Conservation (phyloP, 2,329 filamentous ascomycete species). For the Tolypocladium capitatum region DNA sequence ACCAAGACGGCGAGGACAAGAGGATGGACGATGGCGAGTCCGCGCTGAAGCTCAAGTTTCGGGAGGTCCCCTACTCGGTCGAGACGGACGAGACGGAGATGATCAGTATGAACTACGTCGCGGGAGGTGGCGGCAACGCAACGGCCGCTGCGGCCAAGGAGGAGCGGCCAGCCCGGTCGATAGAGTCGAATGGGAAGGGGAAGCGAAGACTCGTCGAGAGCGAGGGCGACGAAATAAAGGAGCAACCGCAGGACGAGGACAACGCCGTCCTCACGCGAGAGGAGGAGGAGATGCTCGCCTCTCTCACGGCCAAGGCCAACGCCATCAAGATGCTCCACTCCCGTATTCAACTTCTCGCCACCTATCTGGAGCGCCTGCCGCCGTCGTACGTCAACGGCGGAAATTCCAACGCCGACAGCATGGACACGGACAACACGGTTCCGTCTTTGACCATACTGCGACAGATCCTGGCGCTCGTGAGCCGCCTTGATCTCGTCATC, state of each 20-base stretch:
- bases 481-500: conserved; percentile 68
- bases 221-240: conserved; percentile 12
- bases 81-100: conserved; percentile 95
- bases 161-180: conserved; percentile 26
- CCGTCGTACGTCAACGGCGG: conserved; percentile 45
- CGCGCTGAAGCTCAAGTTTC: conserved; percentile 56
- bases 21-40: conserved; percentile 56
- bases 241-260: conserved; percentile 22
- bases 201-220: conserved; percentile 30
- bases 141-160: conserved; percentile 39
- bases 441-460: conserved; percentile 66
- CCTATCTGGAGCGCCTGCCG: conserved; percentile 66
- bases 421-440: conserved; percentile 24
- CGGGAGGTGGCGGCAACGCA: conserved; percentile 70
- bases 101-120: conserved; percentile 92
- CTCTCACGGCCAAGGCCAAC: conserved; percentile 77
- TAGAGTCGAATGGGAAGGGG: conserved; percentile 38
- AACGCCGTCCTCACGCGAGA: conserved; percentile 35
- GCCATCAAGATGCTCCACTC: conserved; percentile 86
- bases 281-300: conserved; percentile 48
- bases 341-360: conserved; percentile 56
- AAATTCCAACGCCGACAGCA: conserved; percentile 22
- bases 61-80: conserved; percentile 71
- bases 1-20: conserved; percentile 48
- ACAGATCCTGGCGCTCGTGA: conserved; percentile 74